A percentile compares a stretch with the other conserved stretches of the same genome.
phyloP scores from a whole-genome alignment of 2,329 filamentous ascomycete genomes.

The Bretziella fagacearum region DNA sequence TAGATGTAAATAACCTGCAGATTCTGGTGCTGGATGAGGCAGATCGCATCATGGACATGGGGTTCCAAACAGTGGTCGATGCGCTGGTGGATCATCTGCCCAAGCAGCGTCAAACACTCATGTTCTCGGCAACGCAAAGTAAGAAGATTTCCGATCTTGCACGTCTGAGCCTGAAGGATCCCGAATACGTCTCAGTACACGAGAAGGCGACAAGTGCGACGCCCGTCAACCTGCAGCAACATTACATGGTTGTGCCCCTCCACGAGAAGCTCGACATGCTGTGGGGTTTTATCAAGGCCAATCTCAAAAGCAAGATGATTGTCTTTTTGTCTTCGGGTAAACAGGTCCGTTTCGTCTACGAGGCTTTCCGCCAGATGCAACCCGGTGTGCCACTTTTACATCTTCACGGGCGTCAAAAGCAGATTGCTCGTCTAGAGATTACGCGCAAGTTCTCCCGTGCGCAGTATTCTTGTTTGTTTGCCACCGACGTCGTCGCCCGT shows the following conservation, averaged over 20 bases:
- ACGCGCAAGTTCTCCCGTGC: slow-evolving; percentile 66
- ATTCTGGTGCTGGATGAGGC: slow-evolving; percentile 91
- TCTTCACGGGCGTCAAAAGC: slow-evolving; percentile 86
- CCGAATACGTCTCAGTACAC: slow-evolving; percentile 90
- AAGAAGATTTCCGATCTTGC: slow-evolving; percentile 86
- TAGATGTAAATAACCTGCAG: slow-evolving; percentile 80
- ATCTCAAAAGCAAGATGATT: slow-evolving; percentile 84
- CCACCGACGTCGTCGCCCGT: slow-evolving; percentile 85
- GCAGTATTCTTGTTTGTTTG: slow-evolving; percentile 76
- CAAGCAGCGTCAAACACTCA: slow-evolving; percentile 67
- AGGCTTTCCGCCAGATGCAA: slow-evolving; percentile 80
- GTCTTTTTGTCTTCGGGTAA: slow-evolving; percentile 93
- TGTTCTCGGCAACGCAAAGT: slow-evolving; percentile 94
- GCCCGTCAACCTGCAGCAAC: slow-evolving; percentile 69
- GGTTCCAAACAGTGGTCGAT: slow-evolving; percentile 79
- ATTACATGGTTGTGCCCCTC: slow-evolving; percentile 74
- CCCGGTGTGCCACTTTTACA: slow-evolving; percentile 88
- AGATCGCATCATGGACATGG: slow-evolving; percentile 95
- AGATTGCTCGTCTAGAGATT: slow-evolving; percentile 72
- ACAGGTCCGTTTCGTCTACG: slow-evolving; percentile 90
- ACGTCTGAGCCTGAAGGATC: slow-evolving; percentile 69
- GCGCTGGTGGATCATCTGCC: slow-evolving; percentile 87
- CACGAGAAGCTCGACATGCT: slow-evolving; percentile 81
- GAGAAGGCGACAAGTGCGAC: slow-evolving; percentile 66
- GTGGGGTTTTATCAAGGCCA: slow-evolving; percentile 81